Evolutionary conservation across 208 protist genomes (phyloP), one percentile per base, ranked within the genome.

Genomic region (Blechomonas ayalai): DNA sequence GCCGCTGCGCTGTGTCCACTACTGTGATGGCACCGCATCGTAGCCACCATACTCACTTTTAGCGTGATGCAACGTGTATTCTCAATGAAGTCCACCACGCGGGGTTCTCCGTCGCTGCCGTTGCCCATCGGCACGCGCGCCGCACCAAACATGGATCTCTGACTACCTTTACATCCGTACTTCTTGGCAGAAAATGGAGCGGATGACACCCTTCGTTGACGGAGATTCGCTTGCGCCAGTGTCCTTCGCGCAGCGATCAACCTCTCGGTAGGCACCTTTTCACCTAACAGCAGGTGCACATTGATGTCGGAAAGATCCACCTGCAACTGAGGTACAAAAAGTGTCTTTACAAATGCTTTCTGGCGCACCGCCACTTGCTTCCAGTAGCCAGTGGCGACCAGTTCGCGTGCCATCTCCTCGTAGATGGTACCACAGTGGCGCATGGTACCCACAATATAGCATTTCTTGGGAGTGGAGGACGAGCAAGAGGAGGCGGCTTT

Each of bases 21-120:
- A 13, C 65, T 46, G 48, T 85, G 63, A 54, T 87, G 57, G n/a
- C 56, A 53, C 25, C 83, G 66, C 29, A 91, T 43, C 9, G 76
- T 82, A n/a, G 64, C 48, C 46, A 91, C 82, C 82, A 91, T 91
- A 16, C 59, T 63, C 33, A 72, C 73, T 32, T 87, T 91, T 19
- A 91, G 57, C 4, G 82, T 91, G 34, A 91, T 76, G 32, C 59
- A 75, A 18, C 76, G 69, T 19, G 70, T 73, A 32, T 64, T 76
- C 44, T 85, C 73, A 2, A 90, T 62, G 61, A 68, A 85, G 44
- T 86, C 70, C 6, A 85, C 61, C 32, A 90, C 48, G 38, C 74
- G 65, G 10, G 33, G 34, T 48, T 73, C 41, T 9, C 69, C 60
- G n/a, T 82, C 73, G 24, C 52, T 49, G 9, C 61, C 55, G 43